Evolutionary conservation across 2,329 filamentous ascomycete species (phyloP), one percentile per base, ranked within the genome.

Genomic region (Aspergillus chevalieri): DNA sequence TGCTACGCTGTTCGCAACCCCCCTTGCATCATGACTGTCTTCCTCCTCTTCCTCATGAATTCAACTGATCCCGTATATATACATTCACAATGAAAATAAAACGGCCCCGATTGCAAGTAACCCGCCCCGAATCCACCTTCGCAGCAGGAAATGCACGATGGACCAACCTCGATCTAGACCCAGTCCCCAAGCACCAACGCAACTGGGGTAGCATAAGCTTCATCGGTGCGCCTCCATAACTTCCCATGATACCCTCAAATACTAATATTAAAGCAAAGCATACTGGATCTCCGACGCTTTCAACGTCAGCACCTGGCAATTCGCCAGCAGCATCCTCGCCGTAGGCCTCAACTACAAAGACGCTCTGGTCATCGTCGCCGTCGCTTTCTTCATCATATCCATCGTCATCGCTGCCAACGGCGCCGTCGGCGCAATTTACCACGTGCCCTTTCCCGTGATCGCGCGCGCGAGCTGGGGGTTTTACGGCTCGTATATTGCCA

Each of bases 401-500:
- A 72, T 81, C 41, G 79, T 85, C n/a, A 84, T 84, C 41, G 77
- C 78, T 10, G 70, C 78, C 9, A 83, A 81, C 55, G 80, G 82
- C 17, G 78, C 80, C 12, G 74, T 82, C 43, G 74, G 71, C 28
- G 68, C 69, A 14, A 68, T 70, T 58, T 72, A 79, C 52, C 77
- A 82, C 58, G 70, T 77, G 4, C 78, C 78, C 0, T 82, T 82
- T 57, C 77, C 79, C 0, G 78, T 82, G 7, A 73, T 80, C 22
- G 74, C 76, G 0, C 75, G 79, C 44, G 76, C 78, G 2, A 75
- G 72, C 44, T 82, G 78, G 71, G 79, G 79, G 0, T 81, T 80
- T 65, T 80, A 74, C 71, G 78, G 78, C 47, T 78, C 74, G 21
- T 79, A 79, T 57, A 67, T 81, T 34, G 73, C 77, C 21, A 78